These are phyloP conservation scores for Aspergillus caelatus DNA, from an alignment of 2,329 filamentous ascomycete genomes.

Conservation along the genomic window DNA sequence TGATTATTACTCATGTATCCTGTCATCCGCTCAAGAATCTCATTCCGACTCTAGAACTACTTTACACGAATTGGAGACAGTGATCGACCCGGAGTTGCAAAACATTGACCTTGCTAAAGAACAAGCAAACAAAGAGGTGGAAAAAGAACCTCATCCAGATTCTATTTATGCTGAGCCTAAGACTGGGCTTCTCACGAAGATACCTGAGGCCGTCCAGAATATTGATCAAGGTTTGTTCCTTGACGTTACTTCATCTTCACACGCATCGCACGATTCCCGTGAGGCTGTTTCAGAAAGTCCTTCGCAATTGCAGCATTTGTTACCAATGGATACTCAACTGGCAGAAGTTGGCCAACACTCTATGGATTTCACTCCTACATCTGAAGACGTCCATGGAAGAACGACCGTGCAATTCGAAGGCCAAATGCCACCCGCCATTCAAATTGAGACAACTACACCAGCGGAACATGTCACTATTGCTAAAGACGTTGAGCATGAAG, in stretches of 20 bases:
- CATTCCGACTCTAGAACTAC: neutral
- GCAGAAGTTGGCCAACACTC: neutral
- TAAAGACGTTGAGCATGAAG: constrained; percentile 6
- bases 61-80: neutral
- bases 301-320: constrained; percentile 17
- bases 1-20: neutral
- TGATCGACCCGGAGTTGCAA: constrained; percentile 9
- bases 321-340: constrained; percentile 29
- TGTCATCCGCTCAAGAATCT: neutral
- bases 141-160: neutral
- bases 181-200: neutral
- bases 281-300: neutral
- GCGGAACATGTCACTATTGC: neutral
- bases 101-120: neutral
- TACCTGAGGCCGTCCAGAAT: constrained; percentile 1
- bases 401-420: neutral
- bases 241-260: constrained; percentile 20
- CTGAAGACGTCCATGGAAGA: constrained; percentile 17
- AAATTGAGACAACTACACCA: neutral
- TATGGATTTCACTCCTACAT: constrained; percentile 11
- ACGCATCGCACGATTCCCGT: neutral
- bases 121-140: neutral
- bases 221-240: constrained; percentile 12
- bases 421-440: neutral
- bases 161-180: neutral